These are phyloP conservation scores for Phytophthora capsici DNA, from an alignment of 352 stramenopile genomes.

Conservation along the genomic window DNA sequence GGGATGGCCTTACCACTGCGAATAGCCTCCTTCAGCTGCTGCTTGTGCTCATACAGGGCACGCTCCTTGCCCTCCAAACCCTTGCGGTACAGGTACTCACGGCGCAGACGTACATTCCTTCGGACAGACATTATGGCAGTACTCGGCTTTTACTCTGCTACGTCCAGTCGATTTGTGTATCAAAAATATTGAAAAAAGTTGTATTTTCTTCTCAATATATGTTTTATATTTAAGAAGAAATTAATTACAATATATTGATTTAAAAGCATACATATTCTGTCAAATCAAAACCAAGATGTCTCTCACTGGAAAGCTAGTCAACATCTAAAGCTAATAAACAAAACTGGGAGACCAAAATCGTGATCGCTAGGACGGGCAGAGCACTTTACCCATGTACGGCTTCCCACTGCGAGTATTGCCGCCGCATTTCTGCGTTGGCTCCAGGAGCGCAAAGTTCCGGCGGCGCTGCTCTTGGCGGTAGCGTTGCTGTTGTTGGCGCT, in stretches of 20 bases:
- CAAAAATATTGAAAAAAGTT: not conserved
- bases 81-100: constrained; percentile 99
- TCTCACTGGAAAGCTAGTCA: no score
- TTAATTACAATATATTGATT: not conserved
- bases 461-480: constrained; percentile 35
- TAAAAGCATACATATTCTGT: not conserved
- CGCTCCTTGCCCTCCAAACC: constrained; percentile 96
- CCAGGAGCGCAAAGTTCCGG: constrained; percentile 37
- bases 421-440: constrained; percentile 35
- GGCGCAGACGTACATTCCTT: constrained; percentile 96
- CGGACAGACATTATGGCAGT: constrained; percentile 82
- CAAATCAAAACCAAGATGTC: no score
- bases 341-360: constrained; percentile 20
- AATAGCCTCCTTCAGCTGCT: constrained; percentile 94
- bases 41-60: constrained; percentile 97
- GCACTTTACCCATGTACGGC: constrained; percentile 35
- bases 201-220: not conserved
- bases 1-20: constrained; percentile 96
- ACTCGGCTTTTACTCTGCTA: constrained; percentile 7
- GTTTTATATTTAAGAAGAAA: no score
- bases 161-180: constrained; percentile 30
- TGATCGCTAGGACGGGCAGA: constrained; percentile 38
- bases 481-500: constrained; percentile 41
- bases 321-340: constrained; percentile 22
- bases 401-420: constrained; percentile 26